Evolutionary conservation across 495 filamentous ascomycete species (phyloP), one percentile per base, ranked within the genome.

Genomic region (Daldinia childiae): DNA sequence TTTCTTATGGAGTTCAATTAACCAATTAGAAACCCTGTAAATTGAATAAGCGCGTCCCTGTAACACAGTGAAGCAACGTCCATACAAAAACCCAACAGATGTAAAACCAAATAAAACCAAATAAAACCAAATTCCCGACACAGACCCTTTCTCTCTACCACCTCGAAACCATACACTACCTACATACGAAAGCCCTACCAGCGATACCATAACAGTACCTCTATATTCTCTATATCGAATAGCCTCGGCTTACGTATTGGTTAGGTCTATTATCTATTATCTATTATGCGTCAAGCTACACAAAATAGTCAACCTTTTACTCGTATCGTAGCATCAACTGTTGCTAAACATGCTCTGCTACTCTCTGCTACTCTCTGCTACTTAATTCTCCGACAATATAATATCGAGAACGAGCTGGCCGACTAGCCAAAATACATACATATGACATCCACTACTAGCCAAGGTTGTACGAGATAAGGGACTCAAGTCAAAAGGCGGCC

Each of bases 21-120:
- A 6, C 75, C 75, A 77, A 75, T 77, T 2, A 48, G 0, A 59
- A 55, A 6, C 75, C 73, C 64, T 61, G 73, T 45, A 30, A 24
- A 36, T 27, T 65, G 50, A 72, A 61, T 72, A 71, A 75, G 75
- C 69, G 75, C 69, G 65, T 60, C 61, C 73, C 69, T 73, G 73
- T 75, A 73, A 73, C 69, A 73, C 64, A 69, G 65, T 66, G 64
- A 75, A 71, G 72, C 72, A 75, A 67, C 69, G 66, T 69, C 72
- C 67, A 71, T 68, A 73, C 75, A 75, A 73, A 75, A 63, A 19
- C 72, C 68, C 50, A 72, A 62, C 63, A 61, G 48, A 77, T 72
- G 69, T 77, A 73, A 75, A 74, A 77, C 64, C 58, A 51, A 66
- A 50, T 11, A n/a, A n/a, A n/a, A n/a, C n/a, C n/a, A n/a, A n/a